Conservation (phyloP, 495 filamentous ascomycete species). For the Aspergillus affinis region DNA sequence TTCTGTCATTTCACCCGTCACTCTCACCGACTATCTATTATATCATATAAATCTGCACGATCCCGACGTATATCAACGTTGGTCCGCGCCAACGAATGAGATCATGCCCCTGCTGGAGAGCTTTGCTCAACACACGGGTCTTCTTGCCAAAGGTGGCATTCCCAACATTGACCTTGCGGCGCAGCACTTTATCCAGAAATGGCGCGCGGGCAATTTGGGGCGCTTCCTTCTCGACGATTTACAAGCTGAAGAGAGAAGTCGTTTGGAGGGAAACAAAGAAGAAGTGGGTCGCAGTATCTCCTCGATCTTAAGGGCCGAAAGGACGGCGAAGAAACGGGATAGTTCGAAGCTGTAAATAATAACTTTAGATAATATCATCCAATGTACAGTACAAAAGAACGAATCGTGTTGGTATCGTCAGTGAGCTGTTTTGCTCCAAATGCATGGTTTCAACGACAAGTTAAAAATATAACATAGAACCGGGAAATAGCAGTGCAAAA, state of each 20-base stretch:
- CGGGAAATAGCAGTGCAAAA: constrained; percentile 4
- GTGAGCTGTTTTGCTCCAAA: constrained; percentile 3
- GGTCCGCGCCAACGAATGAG: constrained; percentile 79
- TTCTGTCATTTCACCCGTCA: constrained; percentile 69
- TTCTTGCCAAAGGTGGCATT: constrained; percentile 70
- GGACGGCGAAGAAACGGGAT: constrained; percentile 32
- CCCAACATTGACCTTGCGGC: constrained; percentile 74
- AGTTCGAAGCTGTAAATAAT: constrained; percentile 11
- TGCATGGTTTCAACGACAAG: not conserved
- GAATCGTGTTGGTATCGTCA: constrained; percentile 25
- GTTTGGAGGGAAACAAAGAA: constrained; percentile 40
- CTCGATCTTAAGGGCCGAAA: constrained; percentile 43
- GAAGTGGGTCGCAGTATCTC: constrained; percentile 40
- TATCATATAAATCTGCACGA: constrained; percentile 72
- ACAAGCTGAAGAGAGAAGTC: constrained; percentile 49
- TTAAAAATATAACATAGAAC: not conserved
- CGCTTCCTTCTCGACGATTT: constrained; percentile 80
- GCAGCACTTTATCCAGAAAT: constrained; percentile 80
- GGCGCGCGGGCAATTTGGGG: constrained; percentile 74
- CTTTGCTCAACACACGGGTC: constrained; percentile 71
- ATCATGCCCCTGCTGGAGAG: constrained; percentile 63
- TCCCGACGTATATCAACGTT: constrained; percentile 59
- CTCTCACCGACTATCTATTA: constrained; percentile 84
- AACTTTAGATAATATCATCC: constrained; percentile 22
- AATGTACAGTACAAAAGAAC: constrained; percentile 29